phyloP scores from a whole-genome alignment of 1,139 yeast genomes.

The Suhomyces atakaporum region DNA sequence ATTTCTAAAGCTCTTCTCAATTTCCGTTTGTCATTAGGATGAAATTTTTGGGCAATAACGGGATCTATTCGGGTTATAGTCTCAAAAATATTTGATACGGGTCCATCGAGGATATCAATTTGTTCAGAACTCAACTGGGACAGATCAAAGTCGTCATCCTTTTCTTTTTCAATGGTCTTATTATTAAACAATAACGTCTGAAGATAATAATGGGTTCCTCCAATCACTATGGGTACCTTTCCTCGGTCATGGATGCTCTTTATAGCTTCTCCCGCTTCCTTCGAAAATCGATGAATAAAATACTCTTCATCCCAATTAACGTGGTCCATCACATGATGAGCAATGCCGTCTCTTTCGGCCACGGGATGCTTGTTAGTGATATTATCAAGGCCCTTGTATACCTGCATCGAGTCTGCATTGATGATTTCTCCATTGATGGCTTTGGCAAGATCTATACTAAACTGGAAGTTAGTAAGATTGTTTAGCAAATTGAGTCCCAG shows the following conservation, averaged over 20 bases:
- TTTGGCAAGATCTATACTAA: slow-evolving; percentile 77
- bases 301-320: slow-evolving; percentile 80
- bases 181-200: slow-evolving; percentile 75
- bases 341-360: slow-evolving; percentile 67
- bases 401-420: slow-evolving; percentile 97
- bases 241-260: slow-evolving; percentile 67
- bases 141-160: slow-evolving; percentile 6
- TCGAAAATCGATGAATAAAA: slow-evolving; percentile 75
- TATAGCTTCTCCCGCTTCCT: slow-evolving; percentile 64
- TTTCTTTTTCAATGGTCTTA: slow-evolving; percentile 47
- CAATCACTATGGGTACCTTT: slow-evolving; percentile 84
- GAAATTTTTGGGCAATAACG: slow-evolving; percentile 73
- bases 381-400: slow-evolving; percentile 68
- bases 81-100: slow-evolving; percentile 51
- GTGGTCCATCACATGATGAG: slow-evolving; percentile 88
- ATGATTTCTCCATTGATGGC: slow-evolving; percentile 84
- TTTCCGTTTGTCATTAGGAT: slow-evolving; percentile 85
- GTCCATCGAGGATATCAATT: slow-evolving; percentile 53
- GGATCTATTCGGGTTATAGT: slow-evolving; percentile 64
- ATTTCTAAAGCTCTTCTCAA: slow-evolving; percentile 81
- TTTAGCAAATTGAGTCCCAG: no score
- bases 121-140: slow-evolving; percentile 43
- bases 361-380: slow-evolving; percentile 93
- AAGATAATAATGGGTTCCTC: slow-evolving; percentile 94
- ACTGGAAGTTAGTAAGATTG: slow-evolving; percentile 27